Conservation (phyloP, 768 basidiomycete species). For the Lyophyllum atratum region DNA sequence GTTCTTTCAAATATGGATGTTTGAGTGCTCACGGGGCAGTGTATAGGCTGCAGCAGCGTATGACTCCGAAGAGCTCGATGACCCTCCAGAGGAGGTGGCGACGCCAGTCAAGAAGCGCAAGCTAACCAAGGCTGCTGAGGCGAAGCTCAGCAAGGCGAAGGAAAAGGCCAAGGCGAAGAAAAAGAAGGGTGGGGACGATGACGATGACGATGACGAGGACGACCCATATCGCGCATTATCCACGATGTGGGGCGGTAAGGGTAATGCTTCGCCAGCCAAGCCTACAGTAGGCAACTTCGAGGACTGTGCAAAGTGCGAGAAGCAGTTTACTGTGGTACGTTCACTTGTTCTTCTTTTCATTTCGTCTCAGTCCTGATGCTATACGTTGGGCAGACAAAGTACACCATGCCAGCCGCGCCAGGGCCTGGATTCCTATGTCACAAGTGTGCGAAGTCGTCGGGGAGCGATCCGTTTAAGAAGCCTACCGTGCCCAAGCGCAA, state of each 20-base stretch:
- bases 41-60: conserved; percentile 44
- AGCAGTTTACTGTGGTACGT: conserved; percentile 87
- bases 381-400: conserved; percentile 65
- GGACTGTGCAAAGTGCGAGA: conserved; percentile 78
- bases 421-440: conserved; percentile 85
- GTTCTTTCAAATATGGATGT: not conserved
- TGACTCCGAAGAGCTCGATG: conserved; percentile 78
- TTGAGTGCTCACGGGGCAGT: not conserved
- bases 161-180: conserved; percentile 37
- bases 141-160: conserved; percentile 40
- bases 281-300: conserved; percentile 80
- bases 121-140: conserved; percentile 45
- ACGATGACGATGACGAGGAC: conserved; percentile 61
- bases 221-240: conserved; percentile 70
- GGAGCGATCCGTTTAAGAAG: conserved; percentile 87
- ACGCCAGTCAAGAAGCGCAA: conserved; percentile 59
- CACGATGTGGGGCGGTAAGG: conserved; percentile 41
- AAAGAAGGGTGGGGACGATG: conserved; percentile 53
- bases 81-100: conserved; percentile 38
- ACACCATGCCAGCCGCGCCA: conserved; percentile 74
- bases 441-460: conserved; percentile 75
- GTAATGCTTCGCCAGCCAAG: conserved; percentile 36
- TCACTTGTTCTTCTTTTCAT: not conserved
- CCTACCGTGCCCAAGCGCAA: conserved; percentile 60
- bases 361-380: not conserved